Evolutionary conservation across 768 basidiomycete genomes (phyloP).

Genomic region (Tulasnella calospora): DNA sequence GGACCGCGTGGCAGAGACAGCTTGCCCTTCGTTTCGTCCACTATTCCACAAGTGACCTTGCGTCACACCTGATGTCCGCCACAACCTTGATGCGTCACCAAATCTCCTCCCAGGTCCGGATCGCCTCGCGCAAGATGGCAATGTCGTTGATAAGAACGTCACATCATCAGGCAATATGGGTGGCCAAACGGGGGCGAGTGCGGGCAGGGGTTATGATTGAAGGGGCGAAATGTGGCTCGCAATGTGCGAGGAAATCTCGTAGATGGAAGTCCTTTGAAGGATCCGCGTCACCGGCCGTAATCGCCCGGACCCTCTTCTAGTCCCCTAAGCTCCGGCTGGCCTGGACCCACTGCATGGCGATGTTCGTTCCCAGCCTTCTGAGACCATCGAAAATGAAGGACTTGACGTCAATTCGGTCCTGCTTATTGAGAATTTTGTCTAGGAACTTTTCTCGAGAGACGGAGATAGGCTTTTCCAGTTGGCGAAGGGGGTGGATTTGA

Average conservation of each 20-base stretch:
- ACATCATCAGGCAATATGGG: constrained; percentile 45
- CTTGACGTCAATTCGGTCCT: constrained; percentile 76
- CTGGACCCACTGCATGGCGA: constrained; percentile 40
- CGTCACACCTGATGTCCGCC: constrained; percentile 54
- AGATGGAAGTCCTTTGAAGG: constrained; percentile 43
- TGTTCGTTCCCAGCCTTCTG: constrained; percentile 22
- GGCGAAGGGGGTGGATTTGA: constrained; percentile 49
- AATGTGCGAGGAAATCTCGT: constrained; percentile 44
- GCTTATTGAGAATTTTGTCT: constrained; percentile 79
- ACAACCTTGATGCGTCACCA: constrained; percentile 55
- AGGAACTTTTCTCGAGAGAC: constrained; percentile 59
- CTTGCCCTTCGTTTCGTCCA: constrained; percentile 54
- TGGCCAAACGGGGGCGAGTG: constrained; percentile 46
- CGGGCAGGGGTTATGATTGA: constrained; percentile 39
- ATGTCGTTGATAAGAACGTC: constrained; percentile 31
- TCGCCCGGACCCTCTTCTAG: constrained; percentile 66
- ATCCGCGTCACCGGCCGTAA: constrained; percentile 34
- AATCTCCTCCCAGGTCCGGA: constrained; percentile 47
- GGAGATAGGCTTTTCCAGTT: constrained; percentile 75
- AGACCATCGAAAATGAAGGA: constrained; percentile 63
- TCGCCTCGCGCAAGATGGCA: constrained; percentile 13
- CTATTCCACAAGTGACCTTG: constrained; percentile 52
- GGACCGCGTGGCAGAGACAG: constrained; percentile 41
- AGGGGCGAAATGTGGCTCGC: constrained; percentile 43
- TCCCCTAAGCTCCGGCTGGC: constrained; percentile 83